Evolutionary conservation across 1,139 yeast genomes (phyloP).

Genomic region (Blastobotrys apis): DNA sequence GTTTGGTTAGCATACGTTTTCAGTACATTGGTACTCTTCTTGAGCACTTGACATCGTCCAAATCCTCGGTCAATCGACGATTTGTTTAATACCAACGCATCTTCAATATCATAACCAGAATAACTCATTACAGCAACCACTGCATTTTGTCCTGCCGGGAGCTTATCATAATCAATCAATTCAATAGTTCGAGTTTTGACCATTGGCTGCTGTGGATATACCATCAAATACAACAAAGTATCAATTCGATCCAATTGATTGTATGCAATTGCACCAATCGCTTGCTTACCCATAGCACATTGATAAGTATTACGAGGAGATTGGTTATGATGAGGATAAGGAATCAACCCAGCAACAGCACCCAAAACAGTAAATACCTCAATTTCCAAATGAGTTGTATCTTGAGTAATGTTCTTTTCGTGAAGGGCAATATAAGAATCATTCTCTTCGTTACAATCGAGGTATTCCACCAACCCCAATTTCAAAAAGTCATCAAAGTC

Average conservation of each 20-base stretch:
- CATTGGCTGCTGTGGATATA: constrained; percentile 98
- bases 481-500: constrained; percentile 83
- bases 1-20: constrained; percentile 93
- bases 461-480: constrained; percentile 86
- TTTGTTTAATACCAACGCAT: constrained; percentile 91
- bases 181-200: constrained; percentile 97
- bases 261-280: constrained; percentile 97
- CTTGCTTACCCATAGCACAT: constrained; percentile 99
- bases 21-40: constrained; percentile 83
- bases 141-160: constrained; percentile 99
- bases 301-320: constrained; percentile 99
- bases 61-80: constrained; percentile 94
- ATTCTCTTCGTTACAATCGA: constrained; percentile 97
- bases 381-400: constrained; percentile 86
- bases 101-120: constrained; percentile 98
- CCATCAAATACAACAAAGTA: constrained; percentile 88
- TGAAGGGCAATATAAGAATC: constrained; percentile 91
- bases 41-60: constrained; percentile 96
- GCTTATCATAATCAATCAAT: constrained; percentile 86
- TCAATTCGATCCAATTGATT: constrained; percentile 95
- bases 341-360: constrained; percentile 97
- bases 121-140: constrained; percentile 99
- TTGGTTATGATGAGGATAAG: constrained; percentile 99
- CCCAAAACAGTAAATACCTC: constrained; percentile 96
- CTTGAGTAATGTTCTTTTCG: constrained; percentile 55